These are phyloP conservation scores for Naganishia randhawae DNA, from an alignment of 768 basidiomycete genomes.

Conservation along the genomic window DNA sequence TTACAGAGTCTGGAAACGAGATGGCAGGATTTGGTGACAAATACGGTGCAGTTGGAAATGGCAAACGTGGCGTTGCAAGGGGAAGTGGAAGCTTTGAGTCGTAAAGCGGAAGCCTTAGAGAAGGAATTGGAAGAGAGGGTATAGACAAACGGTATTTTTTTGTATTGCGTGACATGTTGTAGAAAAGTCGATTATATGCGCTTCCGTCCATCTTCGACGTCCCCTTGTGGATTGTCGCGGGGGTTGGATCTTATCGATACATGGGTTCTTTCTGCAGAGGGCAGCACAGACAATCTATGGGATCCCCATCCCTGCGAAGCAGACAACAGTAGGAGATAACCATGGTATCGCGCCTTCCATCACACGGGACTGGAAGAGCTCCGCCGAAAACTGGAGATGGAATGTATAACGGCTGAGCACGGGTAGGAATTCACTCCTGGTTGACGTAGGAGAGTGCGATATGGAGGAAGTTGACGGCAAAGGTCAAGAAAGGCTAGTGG, in stretches of 20 bases:
- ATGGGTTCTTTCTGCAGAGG: conserved; percentile 26
- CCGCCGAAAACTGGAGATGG: conserved; percentile 13
- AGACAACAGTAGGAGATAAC: neutral
- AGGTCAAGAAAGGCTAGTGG: neutral
- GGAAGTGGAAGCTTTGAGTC: conserved; percentile 58
- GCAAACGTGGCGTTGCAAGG: conserved; percentile 83
- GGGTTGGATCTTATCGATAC: conserved; percentile 25
- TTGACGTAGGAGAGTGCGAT: neutral
- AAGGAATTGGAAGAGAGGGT: conserved; percentile 42
- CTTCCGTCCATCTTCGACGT: too few species aligned
- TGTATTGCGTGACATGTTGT: conserved; percentile 10
- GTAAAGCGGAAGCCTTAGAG: conserved; percentile 42
- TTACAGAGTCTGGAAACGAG: conserved; percentile 74
- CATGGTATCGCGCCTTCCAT: neutral
- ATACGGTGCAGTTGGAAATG: conserved; percentile 88
- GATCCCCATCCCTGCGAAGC: conserved; percentile 24
- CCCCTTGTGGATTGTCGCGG: too few species aligned
- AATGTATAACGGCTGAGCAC: neutral
- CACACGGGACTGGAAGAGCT: conserved; percentile 14
- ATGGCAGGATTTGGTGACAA: conserved; percentile 91
- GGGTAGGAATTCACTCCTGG: too few species aligned
- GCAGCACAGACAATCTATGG: conserved; percentile 26
- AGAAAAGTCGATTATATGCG: neutral
- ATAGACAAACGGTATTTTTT: conserved; percentile 13
- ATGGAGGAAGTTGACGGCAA: neutral